These are phyloP conservation scores for Aphanocladium album DNA, from an alignment of 2,329 filamentous ascomycete genomes.

Conservation along the genomic window DNA sequence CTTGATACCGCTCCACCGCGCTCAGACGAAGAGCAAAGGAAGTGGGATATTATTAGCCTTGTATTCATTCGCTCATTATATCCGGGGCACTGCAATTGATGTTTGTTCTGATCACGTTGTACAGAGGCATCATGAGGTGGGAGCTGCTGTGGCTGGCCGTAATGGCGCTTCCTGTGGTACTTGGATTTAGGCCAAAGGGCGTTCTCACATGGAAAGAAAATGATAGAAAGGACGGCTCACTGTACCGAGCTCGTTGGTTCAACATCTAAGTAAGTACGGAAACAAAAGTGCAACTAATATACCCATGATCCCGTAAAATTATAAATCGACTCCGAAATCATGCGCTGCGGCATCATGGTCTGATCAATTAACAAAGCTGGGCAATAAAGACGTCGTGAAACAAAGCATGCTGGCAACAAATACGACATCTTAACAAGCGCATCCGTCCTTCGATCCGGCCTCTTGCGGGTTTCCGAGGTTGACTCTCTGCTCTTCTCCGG, in stretches of 20 bases:
- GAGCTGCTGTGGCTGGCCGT: no score
- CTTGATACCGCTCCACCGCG: not conserved
- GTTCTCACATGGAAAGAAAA: no score
- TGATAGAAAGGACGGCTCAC: not conserved
- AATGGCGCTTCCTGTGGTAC: no score
- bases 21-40: not conserved
- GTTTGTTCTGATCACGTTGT: no score
- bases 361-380: slow-evolving; percentile 9
- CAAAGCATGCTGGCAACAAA: slow-evolving; percentile 7
- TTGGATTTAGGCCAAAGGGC: no score
- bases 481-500: slow-evolving; percentile 68
- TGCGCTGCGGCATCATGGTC: slow-evolving; percentile 10
- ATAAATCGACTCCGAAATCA: slow-evolving; percentile 8
- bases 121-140: no score
- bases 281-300: slow-evolving; percentile 9
- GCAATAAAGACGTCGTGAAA: slow-evolving; percentile 9
- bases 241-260: slow-evolving; percentile 4
- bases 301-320: slow-evolving; percentile 13
- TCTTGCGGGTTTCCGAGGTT: slow-evolving; percentile 73
- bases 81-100: no score
- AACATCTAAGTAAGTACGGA: slow-evolving; percentile 8
- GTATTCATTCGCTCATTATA: no score
- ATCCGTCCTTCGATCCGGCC: slow-evolving; percentile 79
- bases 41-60: not conserved
- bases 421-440: slow-evolving; percentile 62